phyloP scores from a whole-genome alignment of 768 basidiomycete genomes.

The Gloeopeniophorella convolvens region DNA sequence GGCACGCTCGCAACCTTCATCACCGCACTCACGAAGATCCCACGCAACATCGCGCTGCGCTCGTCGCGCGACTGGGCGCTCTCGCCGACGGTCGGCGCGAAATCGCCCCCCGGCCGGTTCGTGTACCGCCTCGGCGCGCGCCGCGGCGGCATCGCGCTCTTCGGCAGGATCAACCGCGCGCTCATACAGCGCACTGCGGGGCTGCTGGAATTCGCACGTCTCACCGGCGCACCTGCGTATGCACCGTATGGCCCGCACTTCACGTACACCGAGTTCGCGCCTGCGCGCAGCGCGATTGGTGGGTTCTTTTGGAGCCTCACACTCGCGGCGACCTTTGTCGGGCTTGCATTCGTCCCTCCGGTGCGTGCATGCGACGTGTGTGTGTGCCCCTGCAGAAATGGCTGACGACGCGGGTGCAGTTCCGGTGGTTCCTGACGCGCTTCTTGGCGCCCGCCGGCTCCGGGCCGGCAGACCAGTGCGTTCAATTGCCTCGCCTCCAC shows the following conservation, averaged over 20 bases:
- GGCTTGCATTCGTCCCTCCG: slow-evolving; percentile 23
- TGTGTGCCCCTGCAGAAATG: not conserved
- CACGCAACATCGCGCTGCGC: slow-evolving; percentile 27
- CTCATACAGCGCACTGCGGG: slow-evolving; percentile 56
- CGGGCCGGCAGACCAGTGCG: slow-evolving; percentile 62
- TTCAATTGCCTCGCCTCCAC: slow-evolving; percentile 12
- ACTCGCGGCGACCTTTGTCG: slow-evolving; percentile 19
- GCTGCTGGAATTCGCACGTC: slow-evolving; percentile 33
- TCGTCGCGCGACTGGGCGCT: slow-evolving; percentile 34
- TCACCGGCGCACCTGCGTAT: slow-evolving; percentile 8
- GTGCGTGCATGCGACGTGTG: slow-evolving; percentile 19
- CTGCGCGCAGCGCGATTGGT: slow-evolving; percentile 33
- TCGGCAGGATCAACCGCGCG: slow-evolving; percentile 39
- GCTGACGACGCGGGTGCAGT: slow-evolving; percentile 30
- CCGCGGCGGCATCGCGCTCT: slow-evolving; percentile 30
- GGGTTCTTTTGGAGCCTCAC: slow-evolving; percentile 36
- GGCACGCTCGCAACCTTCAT: slow-evolving; percentile 49
- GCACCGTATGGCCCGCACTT: slow-evolving; percentile 62
- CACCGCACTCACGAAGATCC: slow-evolving; percentile 27
- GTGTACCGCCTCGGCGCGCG: slow-evolving; percentile 32
- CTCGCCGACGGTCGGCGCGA: slow-evolving; percentile 33
- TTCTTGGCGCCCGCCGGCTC: slow-evolving; percentile 47
- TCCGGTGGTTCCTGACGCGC: slow-evolving; percentile 49
- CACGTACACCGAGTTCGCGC: slow-evolving; percentile 67
- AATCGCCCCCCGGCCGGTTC: slow-evolving; percentile 27